Evolutionary conservation across 495 filamentous ascomycete species (phyloP), one percentile per base, ranked within the genome.

Genomic region (Xylaria palmicola): DNA sequence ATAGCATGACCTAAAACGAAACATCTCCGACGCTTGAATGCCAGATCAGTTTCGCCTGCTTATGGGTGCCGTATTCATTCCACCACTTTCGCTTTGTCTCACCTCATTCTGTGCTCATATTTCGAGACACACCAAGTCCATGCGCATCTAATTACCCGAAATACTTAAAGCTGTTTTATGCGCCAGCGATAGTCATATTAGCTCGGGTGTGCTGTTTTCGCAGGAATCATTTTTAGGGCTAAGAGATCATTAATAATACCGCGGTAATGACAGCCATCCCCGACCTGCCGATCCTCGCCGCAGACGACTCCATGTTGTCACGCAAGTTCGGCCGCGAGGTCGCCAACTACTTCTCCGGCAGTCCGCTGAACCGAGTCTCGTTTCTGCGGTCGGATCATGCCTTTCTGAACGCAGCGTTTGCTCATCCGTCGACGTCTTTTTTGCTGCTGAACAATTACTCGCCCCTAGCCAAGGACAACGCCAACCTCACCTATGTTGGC

Each of bases 271-370:
- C 45, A 19, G 40, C 62, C 59, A 66, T 69, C 63, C 79, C 80
- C 27, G 75, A 72, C 55, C 77, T 82, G 34, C 77, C 81, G 15
- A 63, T 77, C 48, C 72, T 79, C 40, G 69, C 69, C 26, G 83
- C 88, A 68, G 83, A 90, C 67, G 86, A 93, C 78, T 91, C 89
- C 6, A 92, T 93, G 86, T 78, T 98, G 65, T 85, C 88, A 43
- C 83, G 87, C 48, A 94, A 90, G 61, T 97, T 96, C 74, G 94
- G 94, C 67, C 87, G 81, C 65, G 94, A 98, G 77, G 86, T 91
- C 12, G 86, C 88, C 65, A 98, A 98, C 77, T 98, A 98, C 83
- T 98, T 97, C 79, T 89, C 91, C 59, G 91, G 92, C 82, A 75
- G 72, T 48, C 79, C 80, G 0, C 64, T 85, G 27, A 85, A 85